A percentile compares a stretch with the other conserved stretches of the same genome.
Evolutionary conservation across 345 rosid species (phyloP).

Genomic region (Excoecaria agallocha): DNA sequence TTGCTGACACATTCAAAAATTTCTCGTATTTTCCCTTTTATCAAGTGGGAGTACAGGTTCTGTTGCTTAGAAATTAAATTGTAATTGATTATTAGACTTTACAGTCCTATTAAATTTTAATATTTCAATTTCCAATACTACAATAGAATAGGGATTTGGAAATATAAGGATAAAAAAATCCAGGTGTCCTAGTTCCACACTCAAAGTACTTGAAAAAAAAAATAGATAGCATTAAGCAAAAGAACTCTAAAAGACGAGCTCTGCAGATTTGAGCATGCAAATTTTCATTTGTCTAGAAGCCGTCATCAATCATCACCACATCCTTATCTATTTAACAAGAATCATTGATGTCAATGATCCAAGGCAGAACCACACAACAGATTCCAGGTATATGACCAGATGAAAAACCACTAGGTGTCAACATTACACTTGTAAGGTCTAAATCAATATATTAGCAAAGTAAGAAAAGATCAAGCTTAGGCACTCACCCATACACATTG

Average conservation of each 20-base stretch:
- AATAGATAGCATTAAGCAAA: not conserved
- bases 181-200: not conserved
- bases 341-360: not conserved
- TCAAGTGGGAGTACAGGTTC: not conserved
- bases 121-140: not conserved
- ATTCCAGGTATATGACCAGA: not conserved
- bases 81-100: not conserved
- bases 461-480: not conserved
- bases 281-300: not conserved
- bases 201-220: not conserved
- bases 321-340: not conserved
- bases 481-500: not conserved
- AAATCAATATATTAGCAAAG: not conserved
- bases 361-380: not conserved
- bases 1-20: not conserved
- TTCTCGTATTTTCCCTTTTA: not conserved
- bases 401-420: not conserved
- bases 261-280: not conserved
- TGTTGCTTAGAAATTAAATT: not conserved
- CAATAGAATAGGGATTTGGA: not conserved
- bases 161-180: not conserved
- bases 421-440: not conserved
- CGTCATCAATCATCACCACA: slow-evolving; percentile 2
- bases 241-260: not conserved
- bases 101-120: not conserved